A percentile compares a stretch with the other conserved stretches of the same genome.
Conservation (phyloP, 2,329 filamentous ascomycete genomes). For the Fusarium sp. region DNA sequence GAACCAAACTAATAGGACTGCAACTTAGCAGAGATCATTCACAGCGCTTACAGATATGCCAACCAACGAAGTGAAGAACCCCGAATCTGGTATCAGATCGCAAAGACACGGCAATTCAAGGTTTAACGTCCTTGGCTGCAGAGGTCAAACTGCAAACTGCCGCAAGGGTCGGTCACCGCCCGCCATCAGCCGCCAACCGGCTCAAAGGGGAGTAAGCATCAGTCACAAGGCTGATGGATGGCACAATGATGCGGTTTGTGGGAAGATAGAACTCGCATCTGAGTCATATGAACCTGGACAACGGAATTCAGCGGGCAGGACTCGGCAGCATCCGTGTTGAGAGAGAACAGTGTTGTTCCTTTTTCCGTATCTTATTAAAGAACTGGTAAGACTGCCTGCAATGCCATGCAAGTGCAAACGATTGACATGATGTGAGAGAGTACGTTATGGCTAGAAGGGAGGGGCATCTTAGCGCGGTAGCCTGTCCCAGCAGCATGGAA, state of each 20-base stretch:
- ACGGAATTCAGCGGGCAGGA: neutral
- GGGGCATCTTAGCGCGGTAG: slow-evolving; percentile 17
- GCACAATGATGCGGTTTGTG: slow-evolving; percentile 6
- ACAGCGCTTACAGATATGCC: neutral
- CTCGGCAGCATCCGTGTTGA: neutral
- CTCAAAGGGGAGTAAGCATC: slow-evolving; percentile 9
- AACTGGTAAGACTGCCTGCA: neutral
- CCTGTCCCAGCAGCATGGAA: slow-evolving; percentile 42
- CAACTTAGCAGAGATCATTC: neutral
- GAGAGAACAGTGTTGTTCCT: neutral
- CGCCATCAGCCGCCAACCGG: slow-evolving; percentile 26
- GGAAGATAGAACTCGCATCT: neutral
- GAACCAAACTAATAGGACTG: neutral
- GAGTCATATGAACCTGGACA: neutral
- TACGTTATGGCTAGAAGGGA: neutral
- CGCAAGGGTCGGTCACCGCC: slow-evolving; percentile 19
- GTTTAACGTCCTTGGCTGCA: slow-evolving; percentile 30
- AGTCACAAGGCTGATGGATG: slow-evolving; percentile 21
- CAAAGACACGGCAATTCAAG: slow-evolving; percentile 27
- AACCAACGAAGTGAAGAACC: neutral
- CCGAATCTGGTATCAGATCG: slow-evolving; percentile 1
- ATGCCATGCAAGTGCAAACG: neutral
- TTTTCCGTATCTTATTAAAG: neutral
- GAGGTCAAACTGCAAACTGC: slow-evolving; percentile 20
- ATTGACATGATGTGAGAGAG: neutral